Conservation (phyloP, 164 flowering plant genomes). For the Nymphaea thermarum region DNA sequence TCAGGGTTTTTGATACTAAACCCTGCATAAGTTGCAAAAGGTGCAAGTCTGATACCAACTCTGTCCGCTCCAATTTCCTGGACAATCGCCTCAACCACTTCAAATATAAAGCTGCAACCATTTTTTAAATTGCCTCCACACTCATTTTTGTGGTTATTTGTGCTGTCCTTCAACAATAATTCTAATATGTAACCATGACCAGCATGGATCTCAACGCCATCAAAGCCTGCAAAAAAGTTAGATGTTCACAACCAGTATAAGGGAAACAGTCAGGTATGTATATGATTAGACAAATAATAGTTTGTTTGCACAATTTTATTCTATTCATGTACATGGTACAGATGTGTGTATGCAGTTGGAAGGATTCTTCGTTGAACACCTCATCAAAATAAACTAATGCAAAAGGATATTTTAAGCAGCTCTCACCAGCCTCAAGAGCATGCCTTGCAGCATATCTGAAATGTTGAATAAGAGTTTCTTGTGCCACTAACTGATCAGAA, state of each 20-base stretch:
- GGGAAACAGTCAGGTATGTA: too few relatives aligned
- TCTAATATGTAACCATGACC: conserved; percentile 16
- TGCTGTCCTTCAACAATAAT: conserved; percentile 13
- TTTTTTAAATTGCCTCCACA: conserved; percentile 14
- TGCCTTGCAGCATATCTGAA: conserved; percentile 1
- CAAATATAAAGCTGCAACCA: conserved; percentile 12
- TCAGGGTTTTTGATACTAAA: conserved; percentile 7
- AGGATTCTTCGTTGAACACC: too few relatives aligned
- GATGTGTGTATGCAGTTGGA: too few relatives aligned
- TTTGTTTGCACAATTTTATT: too few relatives aligned
- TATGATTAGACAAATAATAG: too few relatives aligned
- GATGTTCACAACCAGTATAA: too few relatives aligned
- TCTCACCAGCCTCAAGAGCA: neutral
- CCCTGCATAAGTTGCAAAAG: conserved; percentile 8
- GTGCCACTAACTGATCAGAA: neutral
- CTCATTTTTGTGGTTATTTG: conserved; percentile 10
- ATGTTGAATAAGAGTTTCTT: neutral
- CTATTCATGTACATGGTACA: too few relatives aligned
- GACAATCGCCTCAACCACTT: conserved; percentile 14
- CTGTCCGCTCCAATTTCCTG: conserved; percentile 14
- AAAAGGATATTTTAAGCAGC: too few relatives aligned
- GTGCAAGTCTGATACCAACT: conserved; percentile 17
- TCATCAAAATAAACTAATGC: too few relatives aligned
- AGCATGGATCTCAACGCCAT: conserved; percentile 20
- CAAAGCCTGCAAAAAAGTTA: conserved; percentile 9